Conservation (phyloP, 108 stramenopile genomes). For the Fistulifera solaris region DNA sequence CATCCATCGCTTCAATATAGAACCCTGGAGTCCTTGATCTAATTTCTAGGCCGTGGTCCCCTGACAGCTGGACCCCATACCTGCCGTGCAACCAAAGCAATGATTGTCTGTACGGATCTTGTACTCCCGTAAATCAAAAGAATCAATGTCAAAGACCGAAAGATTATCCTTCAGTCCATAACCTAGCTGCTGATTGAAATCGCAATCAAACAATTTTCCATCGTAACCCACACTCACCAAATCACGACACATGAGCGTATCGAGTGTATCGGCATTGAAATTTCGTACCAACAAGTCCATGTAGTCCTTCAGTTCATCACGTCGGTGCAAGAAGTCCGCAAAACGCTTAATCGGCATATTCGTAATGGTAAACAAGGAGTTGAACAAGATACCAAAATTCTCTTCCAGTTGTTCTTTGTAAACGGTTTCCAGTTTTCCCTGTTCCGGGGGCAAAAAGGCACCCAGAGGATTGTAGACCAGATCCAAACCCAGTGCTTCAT, state of each 20-base stretch:
- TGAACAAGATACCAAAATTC: constrained; percentile 90
- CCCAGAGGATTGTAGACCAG: constrained; percentile 97
- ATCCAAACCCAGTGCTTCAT: constrained; percentile 40
- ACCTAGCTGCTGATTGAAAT: constrained; percentile 96
- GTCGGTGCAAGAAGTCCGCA: constrained; percentile 84
- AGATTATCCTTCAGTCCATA: constrained; percentile 50
- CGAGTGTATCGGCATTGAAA: constrained; percentile 82
- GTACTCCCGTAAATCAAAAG: constrained; percentile 61
- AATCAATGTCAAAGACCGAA: constrained; percentile 85
- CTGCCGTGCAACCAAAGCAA: constrained; percentile 98
- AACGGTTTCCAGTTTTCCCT: constrained; percentile 62
- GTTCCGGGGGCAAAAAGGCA: constrained; percentile 88
- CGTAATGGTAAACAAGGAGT: constrained; percentile 88
- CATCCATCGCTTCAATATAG: too few relatives aligned
- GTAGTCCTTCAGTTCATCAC: constrained; percentile 89
- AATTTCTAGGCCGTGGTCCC: constrained; percentile 69
- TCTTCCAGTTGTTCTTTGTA: constrained; percentile 83
- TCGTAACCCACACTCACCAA: constrained; percentile 74
- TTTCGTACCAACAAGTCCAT: constrained; percentile 93
- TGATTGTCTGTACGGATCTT: constrained; percentile 86
- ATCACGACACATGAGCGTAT: constrained; percentile 80
- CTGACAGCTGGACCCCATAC: constrained; percentile 82
- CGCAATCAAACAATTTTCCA: constrained; percentile 89
- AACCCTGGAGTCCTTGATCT: too few relatives aligned
- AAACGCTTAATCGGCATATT: constrained; percentile 99